Evolutionary conservation across 371 early-diverging fungal genomes (phyloP).

Genomic region (Lichtheimia ornata): DNA sequence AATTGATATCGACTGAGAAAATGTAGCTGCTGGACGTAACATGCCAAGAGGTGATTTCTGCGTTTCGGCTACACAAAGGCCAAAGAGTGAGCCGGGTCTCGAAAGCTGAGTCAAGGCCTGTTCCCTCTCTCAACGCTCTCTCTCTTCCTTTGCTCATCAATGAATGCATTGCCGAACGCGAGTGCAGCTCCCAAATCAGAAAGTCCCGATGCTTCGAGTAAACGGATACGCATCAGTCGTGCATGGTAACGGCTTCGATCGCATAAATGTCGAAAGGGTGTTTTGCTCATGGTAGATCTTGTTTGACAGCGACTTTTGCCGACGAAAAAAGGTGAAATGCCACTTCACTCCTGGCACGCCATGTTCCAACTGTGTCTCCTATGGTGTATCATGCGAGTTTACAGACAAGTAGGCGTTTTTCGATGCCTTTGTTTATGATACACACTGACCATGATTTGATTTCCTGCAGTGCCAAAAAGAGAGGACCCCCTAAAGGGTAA

Average conservation of each 20-base stretch:
- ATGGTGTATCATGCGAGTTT: slow-evolving; percentile 31
- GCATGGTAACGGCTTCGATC: slow-evolving; percentile 16
- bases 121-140: too few species aligned
- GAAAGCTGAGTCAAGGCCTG: too few species aligned
- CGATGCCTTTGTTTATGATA: background rate
- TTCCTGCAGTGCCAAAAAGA: slow-evolving; percentile 27
- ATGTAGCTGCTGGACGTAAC: too few species aligned
- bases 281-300: background rate
- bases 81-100: too few species aligned
- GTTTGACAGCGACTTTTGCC: slow-evolving; percentile 36
- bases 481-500: slow-evolving; percentile 43
- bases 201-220: background rate
- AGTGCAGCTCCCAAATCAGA: too few species aligned
- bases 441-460: background rate
- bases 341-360: slow-evolving; percentile 24
- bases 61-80: too few species aligned
- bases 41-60: too few species aligned
- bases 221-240: slow-evolving; percentile 18
- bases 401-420: slow-evolving; percentile 11
- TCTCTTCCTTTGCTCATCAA: too few species aligned
- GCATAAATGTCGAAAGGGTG: too few species aligned
- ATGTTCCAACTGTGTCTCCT: slow-evolving; percentile 38
- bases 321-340: slow-evolving; percentile 41
- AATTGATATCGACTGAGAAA: too few species aligned
- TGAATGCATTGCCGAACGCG: too few species aligned